A percentile compares a stretch with the other conserved stretches of the same genome.
phyloP scores from a whole-genome alignment of 2,329 filamentous ascomycete species.

The Daldinia eschscholtzii region DNA sequence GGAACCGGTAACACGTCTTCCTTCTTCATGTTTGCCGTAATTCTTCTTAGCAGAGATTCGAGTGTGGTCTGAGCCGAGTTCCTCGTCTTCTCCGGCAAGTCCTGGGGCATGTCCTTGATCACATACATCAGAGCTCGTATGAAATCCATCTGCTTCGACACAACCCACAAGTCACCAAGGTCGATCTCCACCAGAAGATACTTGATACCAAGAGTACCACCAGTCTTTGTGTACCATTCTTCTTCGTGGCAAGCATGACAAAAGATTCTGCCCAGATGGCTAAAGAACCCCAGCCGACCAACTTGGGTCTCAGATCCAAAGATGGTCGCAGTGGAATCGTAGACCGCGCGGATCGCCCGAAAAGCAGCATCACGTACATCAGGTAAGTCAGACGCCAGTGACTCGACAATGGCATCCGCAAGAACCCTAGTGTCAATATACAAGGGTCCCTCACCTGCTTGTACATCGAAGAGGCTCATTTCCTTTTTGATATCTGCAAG shows the following conservation, averaged over 20 bases:
- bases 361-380: constrained; percentile 87
- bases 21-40: constrained; percentile 83
- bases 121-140: constrained; percentile 94
- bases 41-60: constrained; percentile 80
- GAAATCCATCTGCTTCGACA: constrained; percentile 86
- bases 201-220: constrained; percentile 90
- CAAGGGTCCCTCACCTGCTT: constrained; percentile 86
- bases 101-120: constrained; percentile 96
- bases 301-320: constrained; percentile 81
- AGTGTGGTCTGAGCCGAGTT: constrained; percentile 86
- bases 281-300: constrained; percentile 85
- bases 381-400: constrained; percentile 84
- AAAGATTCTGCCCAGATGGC: constrained; percentile 83
- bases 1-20: constrained; percentile 72
- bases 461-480: constrained; percentile 84
- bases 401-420: constrained; percentile 90
- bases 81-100: constrained; percentile 90
- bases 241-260: constrained; percentile 97
- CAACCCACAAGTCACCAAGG: constrained; percentile 86
- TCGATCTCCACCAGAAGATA: constrained; percentile 87
- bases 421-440: constrained; percentile 88
- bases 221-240: constrained; percentile 98
- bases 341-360: constrained; percentile 80
- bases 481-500: constrained; percentile 83
- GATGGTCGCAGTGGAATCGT: constrained; percentile 80